phyloP scores from a whole-genome alignment of 163 green algal species.

The Chlamydomonas reinhardtii region DNA sequence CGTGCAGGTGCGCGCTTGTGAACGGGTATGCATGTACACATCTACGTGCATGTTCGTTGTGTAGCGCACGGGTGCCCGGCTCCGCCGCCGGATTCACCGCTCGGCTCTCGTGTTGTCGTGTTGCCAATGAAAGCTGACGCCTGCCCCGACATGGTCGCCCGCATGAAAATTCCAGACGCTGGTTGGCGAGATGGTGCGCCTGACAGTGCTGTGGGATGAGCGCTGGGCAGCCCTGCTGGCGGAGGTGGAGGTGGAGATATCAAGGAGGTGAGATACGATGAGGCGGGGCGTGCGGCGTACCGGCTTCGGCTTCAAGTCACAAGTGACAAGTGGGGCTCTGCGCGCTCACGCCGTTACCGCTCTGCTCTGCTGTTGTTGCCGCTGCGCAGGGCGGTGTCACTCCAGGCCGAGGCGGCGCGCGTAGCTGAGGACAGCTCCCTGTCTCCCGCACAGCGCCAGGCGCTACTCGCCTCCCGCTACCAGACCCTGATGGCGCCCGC shows the following conservation, averaged over 20 bases:
- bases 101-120: too few relatives aligned
- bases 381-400: constrained; percentile 51
- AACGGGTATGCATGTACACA: too few relatives aligned
- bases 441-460: constrained; percentile 29
- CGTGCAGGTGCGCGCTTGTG: constrained; percentile 36
- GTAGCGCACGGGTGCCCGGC: too few relatives aligned
- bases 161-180: constrained; percentile 32
- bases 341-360: too few relatives aligned
- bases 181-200: constrained; percentile 63
- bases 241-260: constrained; percentile 66
- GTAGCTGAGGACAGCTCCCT: constrained; percentile 45
- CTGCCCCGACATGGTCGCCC: too few relatives aligned
- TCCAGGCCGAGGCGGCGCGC: constrained; percentile 61
- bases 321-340: not conserved
- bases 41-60: too few relatives aligned
- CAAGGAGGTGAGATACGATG: not conserved
- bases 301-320: too few relatives aligned
- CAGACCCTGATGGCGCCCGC: constrained; percentile 68
- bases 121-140: too few relatives aligned
- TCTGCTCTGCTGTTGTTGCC: too few relatives aligned
- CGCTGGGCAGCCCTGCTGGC: constrained; percentile 62
- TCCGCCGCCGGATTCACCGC: too few relatives aligned
- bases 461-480: constrained; percentile 62
- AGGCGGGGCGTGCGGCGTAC: too few relatives aligned
- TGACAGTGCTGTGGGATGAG: constrained; percentile 76